Evolutionary conservation across 345 rosid genomes (phyloP), one percentile per base, ranked within the genome.

Genomic region (Aquilaria sinensis): DNA sequence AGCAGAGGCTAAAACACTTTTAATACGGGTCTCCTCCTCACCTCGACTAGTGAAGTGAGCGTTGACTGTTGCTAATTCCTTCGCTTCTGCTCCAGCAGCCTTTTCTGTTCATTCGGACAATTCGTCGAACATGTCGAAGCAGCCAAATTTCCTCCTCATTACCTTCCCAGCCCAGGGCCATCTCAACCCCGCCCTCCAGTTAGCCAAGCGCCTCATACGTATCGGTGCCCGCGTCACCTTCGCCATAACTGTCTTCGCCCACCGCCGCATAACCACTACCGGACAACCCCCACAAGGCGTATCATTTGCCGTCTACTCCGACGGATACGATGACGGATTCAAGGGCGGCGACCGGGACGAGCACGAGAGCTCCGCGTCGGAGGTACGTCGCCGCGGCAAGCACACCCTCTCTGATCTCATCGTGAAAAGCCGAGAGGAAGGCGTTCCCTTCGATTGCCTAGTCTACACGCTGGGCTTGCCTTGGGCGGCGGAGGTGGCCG

Each of bases 131-230:
- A 50, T 50, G 53, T 11, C 12, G 7, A 50, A 52, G 15, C 77
- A 55, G 5, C 81, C 82, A 10, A 85, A 80, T 65, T 58, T 85
- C 64, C 72, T 85, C 23, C 69, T 88, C 1, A 70, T 88, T 2
- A 69, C 85, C 3, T 80, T 45, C 45, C 83, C 92, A 2, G 77
- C 75, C 0, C 92, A 81, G 57, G 96, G 96, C 57, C 96, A 85
- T 74, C 65, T 88, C 47, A 88, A 83, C 65, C 96, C 92, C 6
- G 11, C 72, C 52, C 80, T 83, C 66, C 79, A 80, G 47, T 76
- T 85, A 15, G 85, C 91, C 48, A 85, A 80, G 74, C 82, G 81
- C 13, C 74, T 88, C 3, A 41, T 76, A 10, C 65, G 74, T 52
- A 11, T 62, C 12, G 86, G 88, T 0, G 73, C 70, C 6, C 71